Evolutionary conservation across 257 asterid genomes (phyloP).

Genomic region (Solanum rostratum): DNA sequence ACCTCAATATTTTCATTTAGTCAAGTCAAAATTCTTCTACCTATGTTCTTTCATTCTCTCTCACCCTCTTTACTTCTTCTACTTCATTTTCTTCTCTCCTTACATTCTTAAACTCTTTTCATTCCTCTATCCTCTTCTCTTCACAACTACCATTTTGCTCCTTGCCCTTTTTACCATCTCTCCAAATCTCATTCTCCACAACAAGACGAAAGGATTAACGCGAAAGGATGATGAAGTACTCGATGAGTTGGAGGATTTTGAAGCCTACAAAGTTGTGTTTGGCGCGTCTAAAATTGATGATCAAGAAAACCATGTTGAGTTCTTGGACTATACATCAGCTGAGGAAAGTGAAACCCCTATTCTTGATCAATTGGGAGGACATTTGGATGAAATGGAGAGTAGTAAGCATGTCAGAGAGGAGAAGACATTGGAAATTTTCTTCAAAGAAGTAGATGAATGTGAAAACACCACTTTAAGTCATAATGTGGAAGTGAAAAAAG

Average conservation of each 20-base stretch:
- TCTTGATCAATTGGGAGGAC: not conserved
- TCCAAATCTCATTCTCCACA: constrained; percentile 2
- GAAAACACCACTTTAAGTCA: constrained; percentile 11
- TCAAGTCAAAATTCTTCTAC: constrained; percentile 25
- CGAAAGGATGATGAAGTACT: not conserved
- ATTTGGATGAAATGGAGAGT: not conserved
- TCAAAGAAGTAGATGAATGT: not conserved
- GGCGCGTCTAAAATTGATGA: not conserved
- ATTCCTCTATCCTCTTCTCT: constrained; percentile 62
- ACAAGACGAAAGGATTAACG: not conserved
- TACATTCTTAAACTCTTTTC: constrained; percentile 39
- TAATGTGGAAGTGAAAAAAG: not conserved
- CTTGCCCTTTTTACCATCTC: constrained; percentile 25
- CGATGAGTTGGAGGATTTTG: constrained; percentile 30
- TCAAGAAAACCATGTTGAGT: constrained; percentile 6
- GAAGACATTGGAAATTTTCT: constrained; percentile 19
- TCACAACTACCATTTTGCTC: constrained; percentile 53
- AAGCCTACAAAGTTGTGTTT: constrained; percentile 37
- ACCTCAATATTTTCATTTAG: constrained; percentile 17
- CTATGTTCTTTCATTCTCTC: constrained; percentile 35
- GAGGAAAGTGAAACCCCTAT: not conserved
- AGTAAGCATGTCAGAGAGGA: constrained; percentile 6
- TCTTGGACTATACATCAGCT: not conserved
- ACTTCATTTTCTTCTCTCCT: constrained; percentile 54
- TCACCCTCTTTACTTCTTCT: constrained; percentile 47